These are phyloP conservation scores for Ascochyta pisi DNA, from an alignment of 2,329 filamentous ascomycete species.

Conservation along the genomic window DNA sequence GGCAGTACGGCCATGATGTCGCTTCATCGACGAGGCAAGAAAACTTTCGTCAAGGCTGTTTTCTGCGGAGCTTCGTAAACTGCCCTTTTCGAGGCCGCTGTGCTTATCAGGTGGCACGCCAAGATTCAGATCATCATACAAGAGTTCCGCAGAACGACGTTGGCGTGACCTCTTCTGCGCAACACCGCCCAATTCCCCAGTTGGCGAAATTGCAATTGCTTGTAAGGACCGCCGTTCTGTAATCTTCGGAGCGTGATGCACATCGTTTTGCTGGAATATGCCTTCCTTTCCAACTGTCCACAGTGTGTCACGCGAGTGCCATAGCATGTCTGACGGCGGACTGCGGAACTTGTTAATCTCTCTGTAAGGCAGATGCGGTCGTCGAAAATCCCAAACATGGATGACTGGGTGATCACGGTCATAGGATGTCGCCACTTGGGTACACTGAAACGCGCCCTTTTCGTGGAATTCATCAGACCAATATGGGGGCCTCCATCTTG, in stretches of 20 bases:
- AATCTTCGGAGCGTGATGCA: conserved; percentile 65
- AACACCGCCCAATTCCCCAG: conserved; percentile 63
- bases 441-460: conserved; percentile 64
- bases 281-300: conserved; percentile 70
- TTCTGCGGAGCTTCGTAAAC: conserved; percentile 61
- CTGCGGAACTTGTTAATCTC: conserved; percentile 64
- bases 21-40: conserved; percentile 57
- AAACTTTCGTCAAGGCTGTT: conserved; percentile 64
- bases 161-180: conserved; percentile 59
- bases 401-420: conserved; percentile 66
- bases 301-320: conserved; percentile 68
- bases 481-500: conserved; percentile 67
- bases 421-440: conserved; percentile 68
- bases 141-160: conserved; percentile 50
- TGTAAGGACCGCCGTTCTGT: conserved; percentile 64
- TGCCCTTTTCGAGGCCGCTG: conserved; percentile 56
- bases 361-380: conserved; percentile 67
- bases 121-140: conserved; percentile 49
- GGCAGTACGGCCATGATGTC: conserved; percentile 55
- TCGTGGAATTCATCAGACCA: conserved; percentile 61
- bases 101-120: conserved; percentile 53
- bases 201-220: conserved; percentile 63
- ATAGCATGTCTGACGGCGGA: conserved; percentile 66
- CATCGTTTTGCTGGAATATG: conserved; percentile 67
- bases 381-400: conserved; percentile 70